Conservation (phyloP, 805 yeast species). For the Wickerhamomyces silvicola region DNA sequence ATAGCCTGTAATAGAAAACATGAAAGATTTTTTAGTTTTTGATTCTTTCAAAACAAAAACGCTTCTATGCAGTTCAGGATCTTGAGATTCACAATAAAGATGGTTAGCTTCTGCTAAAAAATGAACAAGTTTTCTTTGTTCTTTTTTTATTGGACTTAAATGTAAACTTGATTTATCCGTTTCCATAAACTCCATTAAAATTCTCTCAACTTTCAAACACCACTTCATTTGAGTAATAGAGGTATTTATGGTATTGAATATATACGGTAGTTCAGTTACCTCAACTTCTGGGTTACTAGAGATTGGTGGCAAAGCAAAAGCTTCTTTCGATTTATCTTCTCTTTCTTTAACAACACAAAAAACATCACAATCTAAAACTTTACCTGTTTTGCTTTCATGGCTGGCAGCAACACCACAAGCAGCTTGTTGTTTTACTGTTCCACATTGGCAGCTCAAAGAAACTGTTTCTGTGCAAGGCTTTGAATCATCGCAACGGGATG, state of each 20-base stretch:
- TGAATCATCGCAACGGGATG: constrained; percentile 44
- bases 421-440: constrained; percentile 39
- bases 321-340: constrained; percentile 54
- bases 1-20: constrained; percentile 42
- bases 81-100: constrained; percentile 68
- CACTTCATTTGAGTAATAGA: constrained; percentile 46
- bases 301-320: constrained; percentile 36
- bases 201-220: constrained; percentile 59
- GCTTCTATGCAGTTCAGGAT: constrained; percentile 71
- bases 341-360: constrained; percentile 59
- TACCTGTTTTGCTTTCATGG: constrained; percentile 27
- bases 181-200: constrained; percentile 43
- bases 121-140: constrained; percentile 68
- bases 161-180: constrained; percentile 38
- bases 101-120: constrained; percentile 54
- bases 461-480: constrained; percentile 47
- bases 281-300: constrained; percentile 4
- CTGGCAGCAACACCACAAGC: constrained; percentile 51
- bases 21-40: constrained; percentile 32
- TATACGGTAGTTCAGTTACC: constrained; percentile 16
- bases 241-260: constrained; percentile 16
- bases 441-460: constrained; percentile 56
- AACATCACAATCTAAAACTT: constrained; percentile 56
- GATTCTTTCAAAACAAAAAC: constrained; percentile 48
- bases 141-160: constrained; percentile 67